Conservation (phyloP, 352 stramenopile species). For the Globisporangium carolinianum region DNA sequence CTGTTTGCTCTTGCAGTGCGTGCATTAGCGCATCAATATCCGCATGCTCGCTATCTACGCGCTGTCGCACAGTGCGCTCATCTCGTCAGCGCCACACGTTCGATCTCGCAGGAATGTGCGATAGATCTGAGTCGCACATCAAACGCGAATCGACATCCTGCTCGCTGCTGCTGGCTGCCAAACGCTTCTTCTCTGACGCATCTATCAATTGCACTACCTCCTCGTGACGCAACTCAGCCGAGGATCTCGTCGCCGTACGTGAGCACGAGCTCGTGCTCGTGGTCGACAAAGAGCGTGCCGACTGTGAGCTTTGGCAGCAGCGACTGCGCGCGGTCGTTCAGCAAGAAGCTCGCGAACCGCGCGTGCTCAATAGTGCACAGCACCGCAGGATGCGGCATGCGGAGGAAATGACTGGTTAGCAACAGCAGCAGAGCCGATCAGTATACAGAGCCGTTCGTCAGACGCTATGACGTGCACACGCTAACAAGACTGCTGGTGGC, state of each 20-base stretch:
- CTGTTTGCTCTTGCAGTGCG: no score
- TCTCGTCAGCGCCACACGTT: no score
- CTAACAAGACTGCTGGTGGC: no score
- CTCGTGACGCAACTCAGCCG: constrained; percentile 11
- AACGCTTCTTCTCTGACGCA: neutral
- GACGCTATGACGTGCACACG: neutral
- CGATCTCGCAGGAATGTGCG: no score
- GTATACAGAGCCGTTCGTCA: neutral
- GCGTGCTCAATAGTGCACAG: constrained; percentile 48
- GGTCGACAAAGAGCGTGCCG: constrained; percentile 54
- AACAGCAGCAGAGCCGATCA: neutral
- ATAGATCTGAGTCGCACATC: neutral
- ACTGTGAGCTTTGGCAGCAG: constrained; percentile 59
- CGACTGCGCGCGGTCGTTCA: constrained; percentile 51
- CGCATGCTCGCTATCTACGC: no score
- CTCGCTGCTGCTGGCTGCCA: neutral
- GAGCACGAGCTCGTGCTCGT: constrained; percentile 58
- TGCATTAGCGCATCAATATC: no score
- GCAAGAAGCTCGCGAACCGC: constrained; percentile 45
- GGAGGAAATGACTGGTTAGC: constrained; percentile 39
- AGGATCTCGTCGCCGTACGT: constrained; percentile 67
- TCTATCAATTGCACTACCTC: neutral
- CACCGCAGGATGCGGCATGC: constrained; percentile 50
- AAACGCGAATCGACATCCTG: neutral
- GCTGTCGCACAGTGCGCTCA: no score